A percentile compares a stretch with the other conserved stretches of the same genome.
These are phyloP conservation scores for Eryngium alpinum DNA, from an alignment of 140 eudicot genomes.

Conservation along the genomic window DNA sequence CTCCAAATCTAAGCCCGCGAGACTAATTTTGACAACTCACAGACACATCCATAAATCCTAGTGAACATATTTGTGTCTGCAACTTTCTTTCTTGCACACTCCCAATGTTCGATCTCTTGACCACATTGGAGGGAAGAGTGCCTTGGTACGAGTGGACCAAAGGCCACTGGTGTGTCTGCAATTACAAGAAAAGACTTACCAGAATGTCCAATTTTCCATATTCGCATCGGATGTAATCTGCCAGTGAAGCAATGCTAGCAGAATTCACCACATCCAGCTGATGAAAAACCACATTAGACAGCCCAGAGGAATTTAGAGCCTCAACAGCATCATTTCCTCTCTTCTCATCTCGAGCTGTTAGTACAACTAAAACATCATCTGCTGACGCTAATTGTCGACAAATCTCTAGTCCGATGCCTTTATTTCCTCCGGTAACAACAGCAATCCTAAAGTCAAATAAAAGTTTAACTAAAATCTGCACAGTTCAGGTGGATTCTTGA, in stretches of 20 bases:
- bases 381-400: conserved; percentile 53
- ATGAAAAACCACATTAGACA: conserved; percentile 22
- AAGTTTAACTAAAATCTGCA: background rate
- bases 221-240: background rate
- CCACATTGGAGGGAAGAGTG: no score
- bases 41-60: no score
- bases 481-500: background rate
- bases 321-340: conserved; percentile 53
- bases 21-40: no score
- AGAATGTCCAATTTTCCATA: conserved; percentile 12
- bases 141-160: no score
- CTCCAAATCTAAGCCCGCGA: no score
- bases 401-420: conserved; percentile 60
- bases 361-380: conserved; percentile 44
- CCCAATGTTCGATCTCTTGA: no score
- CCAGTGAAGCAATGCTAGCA: conserved; percentile 2
- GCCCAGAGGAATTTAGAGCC: conserved; percentile 31
- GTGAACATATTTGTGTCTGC: no score
- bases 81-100: no score
- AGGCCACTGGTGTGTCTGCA: no score
- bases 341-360: conserved; percentile 59
- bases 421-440: conserved; percentile 73
- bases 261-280: conserved; percentile 14
- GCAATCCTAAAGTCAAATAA: conserved; percentile 41
- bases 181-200: background rate